phyloP scores from a whole-genome alignment of 2,329 filamentous ascomycete species.

The Blumeriella jaapii region DNA sequence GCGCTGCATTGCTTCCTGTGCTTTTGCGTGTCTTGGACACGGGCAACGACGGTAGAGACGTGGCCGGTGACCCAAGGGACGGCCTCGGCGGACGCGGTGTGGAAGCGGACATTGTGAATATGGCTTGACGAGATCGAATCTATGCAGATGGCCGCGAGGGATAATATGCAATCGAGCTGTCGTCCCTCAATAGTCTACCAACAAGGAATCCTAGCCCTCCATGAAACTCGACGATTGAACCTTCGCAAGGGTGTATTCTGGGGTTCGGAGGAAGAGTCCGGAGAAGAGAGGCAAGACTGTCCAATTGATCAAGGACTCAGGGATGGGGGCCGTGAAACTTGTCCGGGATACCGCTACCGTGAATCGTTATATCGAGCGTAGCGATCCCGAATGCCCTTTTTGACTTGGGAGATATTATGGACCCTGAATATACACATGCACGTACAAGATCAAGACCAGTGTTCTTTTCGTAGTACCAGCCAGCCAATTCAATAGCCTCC shows the following conservation, averaged over 20 bases:
- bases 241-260: slow-evolving; percentile 13
- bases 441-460: no score
- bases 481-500: no score
- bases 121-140: neutral
- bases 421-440: no score
- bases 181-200: slow-evolving; percentile 13
- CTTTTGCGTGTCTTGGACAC: slow-evolving; percentile 61
- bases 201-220: slow-evolving; percentile 14
- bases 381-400: no score
- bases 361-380: slow-evolving; percentile 24
- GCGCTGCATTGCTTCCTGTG: slow-evolving; percentile 37
- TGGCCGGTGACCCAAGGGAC: slow-evolving; percentile 58
- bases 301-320: slow-evolving; percentile 14
- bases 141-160: slow-evolving; percentile 7
- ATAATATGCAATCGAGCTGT: slow-evolving; percentile 10
- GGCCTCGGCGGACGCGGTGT: slow-evolving; percentile 45
- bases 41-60: slow-evolving; percentile 63
- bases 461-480: no score
- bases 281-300: slow-evolving; percentile 6
- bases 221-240: slow-evolving; percentile 19
- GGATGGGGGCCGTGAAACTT: slow-evolving; percentile 5
- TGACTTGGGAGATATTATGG: no score
- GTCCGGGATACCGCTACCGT: slow-evolving; percentile 13
- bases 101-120: slow-evolving; percentile 13
- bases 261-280: slow-evolving; percentile 8